Evolutionary conservation across 2,329 filamentous ascomycete species (phyloP), one percentile per base, ranked within the genome.

Genomic region (Paraphaeosphaeria minitans): DNA sequence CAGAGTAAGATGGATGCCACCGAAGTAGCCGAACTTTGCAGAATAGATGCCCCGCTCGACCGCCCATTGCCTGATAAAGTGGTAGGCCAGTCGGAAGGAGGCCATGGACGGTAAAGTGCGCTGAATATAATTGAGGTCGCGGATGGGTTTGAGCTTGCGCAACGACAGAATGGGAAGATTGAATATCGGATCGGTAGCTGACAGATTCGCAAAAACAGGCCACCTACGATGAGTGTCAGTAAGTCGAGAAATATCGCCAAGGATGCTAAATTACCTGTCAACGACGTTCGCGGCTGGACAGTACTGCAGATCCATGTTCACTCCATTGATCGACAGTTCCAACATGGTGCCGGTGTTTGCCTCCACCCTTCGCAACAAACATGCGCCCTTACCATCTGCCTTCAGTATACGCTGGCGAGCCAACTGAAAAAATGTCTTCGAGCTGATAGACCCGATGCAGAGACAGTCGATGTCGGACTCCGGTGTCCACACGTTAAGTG

Each of bases 241-340:
- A 27, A 33, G 7, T 6, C 6, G 2, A 29, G 5, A 2, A 4
- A 47, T 6, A 8, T 4, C 31, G 6, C 2, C 2, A 1, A 46
- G 37, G n/a, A 16, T 31, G 21, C 3, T 37, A 21, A 46, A 58
- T 59, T 69, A 81, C 78, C 78, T 80, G 69, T 87, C 81, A 2
- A 85, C 80, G 45, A 90, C 76, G 31, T 77, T 76, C 2, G 81
- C 76, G 1, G 87, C 85, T 6, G 85, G 81, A 62, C 87, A 89
- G 69, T 91, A 91, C 60, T 89, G 87, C 50, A 91, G 75, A 68
- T 90, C 86, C 66, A 89, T 80, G 60, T 81, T 85, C 65, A 89
- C 77, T 10, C 80, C 83, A 4, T 76, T 70, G n/a, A 89, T 77
- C 43, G 84, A 82, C 4, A 90, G 75, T 65, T 90, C 86, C 5